Evolutionary conservation across 345 rosid genomes (phyloP), one percentile per base, ranked within the genome.

Genomic region (Jatropha curcas): DNA sequence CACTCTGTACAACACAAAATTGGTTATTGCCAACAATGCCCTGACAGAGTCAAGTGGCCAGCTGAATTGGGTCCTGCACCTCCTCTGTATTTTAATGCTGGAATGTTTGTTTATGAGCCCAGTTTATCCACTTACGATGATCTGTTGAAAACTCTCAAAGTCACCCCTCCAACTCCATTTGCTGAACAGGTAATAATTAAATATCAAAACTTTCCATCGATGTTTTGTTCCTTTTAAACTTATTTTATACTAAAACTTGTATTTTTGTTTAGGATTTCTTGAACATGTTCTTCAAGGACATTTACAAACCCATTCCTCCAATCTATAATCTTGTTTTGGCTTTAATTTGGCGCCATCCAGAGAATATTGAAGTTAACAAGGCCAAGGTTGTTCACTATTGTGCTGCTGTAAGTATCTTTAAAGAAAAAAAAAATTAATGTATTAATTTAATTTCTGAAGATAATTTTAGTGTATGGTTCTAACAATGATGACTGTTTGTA

Each of bases 341-440:
- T 20, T 22, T 71, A 68, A 66, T 93, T 41, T 93, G 98, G 96
- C 94, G 88, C 70, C 98, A 91, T 73, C 94, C 92, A 0, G 91
- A 90, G 76, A 91, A 87, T 19, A 87, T 91, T 34, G 83, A 89
- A 74, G 84, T 91, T 51, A 88, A 89, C 51, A 77, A 85, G 57
- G 87, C 86, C 56, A 89, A 87, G 70, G 98, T 86, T 62, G 93
- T 76, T 35, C 98, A 93, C 74, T 93, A 91, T 71, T 93, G 98
- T 74, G 96, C 94, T 25, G 97, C 94, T 53, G 98, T 91, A 72
- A 89, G 92, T 78, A 28, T 72, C 28, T 11, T n/a, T n/a, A n/a
- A n/a, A n/a, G n/a, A n/a, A n/a, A n/a, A 4, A 31, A 33, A 19
- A 57, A 56, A 1, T 1, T 27, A 9, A 41, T 10, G 13, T 41